Percentiles rank a stretch among this genome's conserved stretches.
Conservation (phyloP, 768 basidiomycete genomes). For the Cystobasidium tubakii region DNA sequence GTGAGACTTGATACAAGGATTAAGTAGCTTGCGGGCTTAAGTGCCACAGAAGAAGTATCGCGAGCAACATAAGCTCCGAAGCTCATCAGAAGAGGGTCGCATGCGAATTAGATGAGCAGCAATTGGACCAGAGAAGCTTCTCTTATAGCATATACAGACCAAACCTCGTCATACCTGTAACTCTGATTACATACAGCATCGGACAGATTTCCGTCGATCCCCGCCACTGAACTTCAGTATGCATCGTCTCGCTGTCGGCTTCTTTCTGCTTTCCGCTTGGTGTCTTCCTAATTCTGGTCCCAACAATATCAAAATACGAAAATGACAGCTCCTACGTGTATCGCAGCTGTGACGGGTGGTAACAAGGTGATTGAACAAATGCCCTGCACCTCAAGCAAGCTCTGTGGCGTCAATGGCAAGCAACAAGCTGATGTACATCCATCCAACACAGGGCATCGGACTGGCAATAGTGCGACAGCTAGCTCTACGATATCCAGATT, state of each 20-base stretch:
- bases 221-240: background rate
- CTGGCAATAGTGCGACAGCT: constrained; percentile 36
- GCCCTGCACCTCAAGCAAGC: background rate
- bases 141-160: too few species aligned
- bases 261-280: background rate
- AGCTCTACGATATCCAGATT: constrained; percentile 35
- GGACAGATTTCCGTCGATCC: background rate
- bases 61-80: too few species aligned
- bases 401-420: background rate
- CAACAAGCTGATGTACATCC: background rate
- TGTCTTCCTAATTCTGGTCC: background rate
- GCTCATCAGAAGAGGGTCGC: too few species aligned
- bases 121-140: too few species aligned
- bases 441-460: constrained; percentile 34
- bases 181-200: background rate
- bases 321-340: constrained; percentile 16
- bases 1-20: too few species aligned
- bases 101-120: too few species aligned
- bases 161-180: too few species aligned
- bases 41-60: too few species aligned
- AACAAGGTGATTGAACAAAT: constrained; percentile 12
- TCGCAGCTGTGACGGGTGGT: constrained; percentile 22
- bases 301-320: background rate
- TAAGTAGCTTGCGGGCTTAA: too few species aligned
- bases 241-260: background rate